A percentile compares a stretch with the other conserved stretches of the same genome.
phyloP scores from a whole-genome alignment of 257 asterid species.

The Fraxinus anomala region DNA sequence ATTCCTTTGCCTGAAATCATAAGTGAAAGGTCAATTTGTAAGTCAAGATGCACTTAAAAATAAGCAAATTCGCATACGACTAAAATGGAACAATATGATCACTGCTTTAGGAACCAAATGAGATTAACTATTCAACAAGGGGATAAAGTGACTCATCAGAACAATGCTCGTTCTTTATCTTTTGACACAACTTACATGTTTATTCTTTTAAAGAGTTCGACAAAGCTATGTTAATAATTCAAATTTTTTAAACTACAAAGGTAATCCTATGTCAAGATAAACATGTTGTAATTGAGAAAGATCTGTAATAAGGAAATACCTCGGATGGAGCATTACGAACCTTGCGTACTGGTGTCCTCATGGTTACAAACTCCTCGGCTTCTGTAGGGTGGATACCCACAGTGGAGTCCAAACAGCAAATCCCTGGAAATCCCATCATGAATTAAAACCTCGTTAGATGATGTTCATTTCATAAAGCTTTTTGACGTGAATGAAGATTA shows the following conservation, averaged over 20 bases:
- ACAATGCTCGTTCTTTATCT: too few relatives aligned
- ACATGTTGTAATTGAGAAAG: conserved; percentile 5
- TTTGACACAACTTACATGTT: too few relatives aligned
- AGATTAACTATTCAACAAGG: background rate
- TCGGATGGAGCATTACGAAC: conserved; percentile 60
- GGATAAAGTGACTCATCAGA: too few relatives aligned
- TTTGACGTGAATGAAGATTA: background rate
- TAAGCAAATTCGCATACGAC: too few relatives aligned
- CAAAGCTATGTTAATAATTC: too few relatives aligned
- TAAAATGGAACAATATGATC: too few relatives aligned
- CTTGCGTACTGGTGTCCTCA: conserved; percentile 85
- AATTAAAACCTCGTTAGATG: conserved; percentile 13
- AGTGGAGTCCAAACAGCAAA: conserved; percentile 90
- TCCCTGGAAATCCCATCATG: conserved; percentile 55
- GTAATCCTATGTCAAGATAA: background rate
- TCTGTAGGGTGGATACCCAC: conserved; percentile 95
- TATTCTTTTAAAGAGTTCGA: too few relatives aligned
- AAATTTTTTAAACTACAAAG: background rate
- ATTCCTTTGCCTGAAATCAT: too few relatives aligned
- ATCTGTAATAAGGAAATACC: conserved; percentile 41
- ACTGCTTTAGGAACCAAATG: too few relatives aligned
- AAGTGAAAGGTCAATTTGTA: too few relatives aligned
- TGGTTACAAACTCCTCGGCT: conserved; percentile 94
- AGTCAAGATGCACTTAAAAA: too few relatives aligned
- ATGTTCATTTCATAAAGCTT: background rate